Base-by-base conservation (phyloP, 768 basidiomycete species). In the Tylopilus rubrobrunneus region DNA sequence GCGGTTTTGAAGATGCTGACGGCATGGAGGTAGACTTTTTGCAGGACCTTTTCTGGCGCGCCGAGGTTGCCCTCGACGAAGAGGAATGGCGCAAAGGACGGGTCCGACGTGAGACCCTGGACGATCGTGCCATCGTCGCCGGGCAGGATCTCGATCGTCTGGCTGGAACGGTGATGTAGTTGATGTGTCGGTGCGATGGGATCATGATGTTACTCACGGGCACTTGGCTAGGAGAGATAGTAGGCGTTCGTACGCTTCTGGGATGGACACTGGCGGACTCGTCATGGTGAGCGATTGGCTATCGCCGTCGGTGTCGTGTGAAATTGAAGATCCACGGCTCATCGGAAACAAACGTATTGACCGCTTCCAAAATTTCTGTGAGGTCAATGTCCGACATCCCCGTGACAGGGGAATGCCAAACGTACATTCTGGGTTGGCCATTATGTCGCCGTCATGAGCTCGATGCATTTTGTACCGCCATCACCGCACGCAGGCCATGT, bases 61-160 rank as follows among this genome's bases (percentile, higher is more conserved):
- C 87, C 87, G 12, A 89, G 76, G 50, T 89, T 76, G 7, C 76
- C 75, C 40, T 86, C 80, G 17, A 74, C 58, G 52, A 80, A 72
- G 14, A 87, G 62, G 64, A 85, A 87, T 2, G 85, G 84, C 42
- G 71, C 68, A 10, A 60, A 43, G 3, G 62, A 56, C 3, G 39
- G 12, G 28, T 61, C 69, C 8, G 39, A 29, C 7, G 64, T 64
- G 28, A 62, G 25, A 28, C 45, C 46, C 42, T 36, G 59, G 58
- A 11, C 48, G 39, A 76, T 73, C 19, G 74, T 63, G 2, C 76
- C 62, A 48, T 77, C 75, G 1, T 77, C 75, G 1, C 85, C 85
- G 17, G 86, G 85, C 33, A 87, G 66, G 51, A 88, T 76, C 66
- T 87, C 86, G 19, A 86, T 65, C 1, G 85, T 80, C 46, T 61